These are phyloP conservation scores for Lecanicillium sp. DNA, from an alignment of 2,329 filamentous ascomycete species.

Conservation along the genomic window DNA sequence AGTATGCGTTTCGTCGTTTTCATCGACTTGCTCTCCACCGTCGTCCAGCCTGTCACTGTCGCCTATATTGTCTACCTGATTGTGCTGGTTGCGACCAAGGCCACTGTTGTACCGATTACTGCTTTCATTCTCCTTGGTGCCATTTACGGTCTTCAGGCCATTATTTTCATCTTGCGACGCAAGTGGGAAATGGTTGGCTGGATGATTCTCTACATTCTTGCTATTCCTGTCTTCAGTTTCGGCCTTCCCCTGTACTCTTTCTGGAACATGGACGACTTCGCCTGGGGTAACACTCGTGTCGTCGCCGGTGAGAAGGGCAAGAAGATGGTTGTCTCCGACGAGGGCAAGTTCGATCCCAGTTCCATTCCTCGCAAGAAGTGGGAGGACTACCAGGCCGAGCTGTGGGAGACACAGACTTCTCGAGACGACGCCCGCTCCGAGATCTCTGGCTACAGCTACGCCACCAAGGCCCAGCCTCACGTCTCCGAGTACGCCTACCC, in stretches of 20 bases:
- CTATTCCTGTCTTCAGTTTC: slow-evolving; percentile 87
- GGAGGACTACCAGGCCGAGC: slow-evolving; percentile 97
- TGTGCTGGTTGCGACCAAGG: slow-evolving; percentile 58
- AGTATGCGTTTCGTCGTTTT: slow-evolving; percentile 99
- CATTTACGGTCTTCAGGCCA: slow-evolving; percentile 94
- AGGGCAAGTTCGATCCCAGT: slow-evolving; percentile 93
- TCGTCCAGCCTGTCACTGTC: slow-evolving; percentile 86
- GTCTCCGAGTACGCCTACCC: slow-evolving; percentile 65
- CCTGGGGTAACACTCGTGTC: slow-evolving; percentile 97
- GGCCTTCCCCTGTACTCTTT: slow-evolving; percentile 89
- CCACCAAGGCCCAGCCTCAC: slow-evolving; percentile 67
- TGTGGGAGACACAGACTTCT: slow-evolving; percentile 91
- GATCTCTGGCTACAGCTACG: slow-evolving; percentile 89
- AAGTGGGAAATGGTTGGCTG: slow-evolving; percentile 99
- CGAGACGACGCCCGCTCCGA: slow-evolving; percentile 78
- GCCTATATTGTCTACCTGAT: slow-evolving; percentile 89
- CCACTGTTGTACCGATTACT: slow-evolving; percentile 67
- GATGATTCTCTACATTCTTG: slow-evolving; percentile 94
- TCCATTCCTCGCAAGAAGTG: slow-evolving; percentile 97
- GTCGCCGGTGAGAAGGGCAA: slow-evolving; percentile 90
- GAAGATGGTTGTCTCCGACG: slow-evolving; percentile 89
- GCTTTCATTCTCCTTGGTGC: slow-evolving; percentile 86
- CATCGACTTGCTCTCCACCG: slow-evolving; percentile 82
- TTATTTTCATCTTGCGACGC: slow-evolving; percentile 92
- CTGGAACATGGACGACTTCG: slow-evolving; percentile 99